A percentile compares a stretch with the other conserved stretches of the same genome.
phyloP scores from a whole-genome alignment of 306 rosid species.

The Gynostemma pentaphyllum region DNA sequence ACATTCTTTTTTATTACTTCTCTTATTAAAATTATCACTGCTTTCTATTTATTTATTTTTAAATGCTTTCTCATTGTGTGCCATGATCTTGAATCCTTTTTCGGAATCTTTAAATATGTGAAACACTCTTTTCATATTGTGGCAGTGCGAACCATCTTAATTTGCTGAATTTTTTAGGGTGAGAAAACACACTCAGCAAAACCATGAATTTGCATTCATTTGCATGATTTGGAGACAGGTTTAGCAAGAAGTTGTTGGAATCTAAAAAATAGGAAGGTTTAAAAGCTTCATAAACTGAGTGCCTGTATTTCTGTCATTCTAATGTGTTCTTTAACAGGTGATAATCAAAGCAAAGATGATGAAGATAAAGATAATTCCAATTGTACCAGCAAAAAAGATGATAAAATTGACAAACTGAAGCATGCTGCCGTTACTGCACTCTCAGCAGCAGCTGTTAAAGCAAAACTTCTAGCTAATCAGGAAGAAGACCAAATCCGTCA shows the following conservation, averaged over 20 bases:
- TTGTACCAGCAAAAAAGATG: conserved; percentile 20
- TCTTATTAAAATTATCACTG: no score
- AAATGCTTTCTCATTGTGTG: not conserved
- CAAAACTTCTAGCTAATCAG: conserved; percentile 69
- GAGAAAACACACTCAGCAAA: not conserved
- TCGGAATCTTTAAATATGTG: not conserved
- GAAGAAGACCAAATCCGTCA: conserved; percentile 79
- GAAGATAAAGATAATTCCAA: conserved; percentile 21
- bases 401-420: conserved; percentile 50
- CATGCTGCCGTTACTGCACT: conserved; percentile 69
- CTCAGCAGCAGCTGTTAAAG: conserved; percentile 83
- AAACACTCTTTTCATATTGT: not conserved
- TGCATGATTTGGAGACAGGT: not conserved
- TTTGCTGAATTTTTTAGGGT: not conserved
- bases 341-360: conserved; percentile 30
- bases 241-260: not conserved
- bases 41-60: no score
- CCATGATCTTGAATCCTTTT: not conserved
- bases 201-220: not conserved
- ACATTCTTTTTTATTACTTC: not conserved
- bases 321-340: conserved; percentile 29
- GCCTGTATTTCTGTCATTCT: not conserved
- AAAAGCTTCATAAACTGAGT: not conserved
- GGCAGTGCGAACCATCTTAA: not conserved
- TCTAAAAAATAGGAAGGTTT: not conserved